These are phyloP conservation scores for Rhizophagus clarus DNA, from an alignment of 192 early-diverging fungal genomes.

Conservation along the genomic window DNA sequence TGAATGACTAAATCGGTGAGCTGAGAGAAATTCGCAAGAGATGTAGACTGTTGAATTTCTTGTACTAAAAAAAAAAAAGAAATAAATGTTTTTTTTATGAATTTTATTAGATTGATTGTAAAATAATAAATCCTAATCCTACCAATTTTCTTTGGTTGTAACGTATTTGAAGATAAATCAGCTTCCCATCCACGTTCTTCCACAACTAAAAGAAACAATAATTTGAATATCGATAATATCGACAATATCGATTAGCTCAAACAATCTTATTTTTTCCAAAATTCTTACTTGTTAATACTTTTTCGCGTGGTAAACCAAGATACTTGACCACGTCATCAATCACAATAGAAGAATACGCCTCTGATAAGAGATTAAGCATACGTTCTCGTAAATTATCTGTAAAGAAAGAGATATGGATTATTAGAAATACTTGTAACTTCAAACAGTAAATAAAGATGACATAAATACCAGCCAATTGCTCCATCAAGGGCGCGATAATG, in stretches of 20 bases:
- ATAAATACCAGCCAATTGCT: conserved; percentile 19
- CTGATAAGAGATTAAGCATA: conserved; percentile 24
- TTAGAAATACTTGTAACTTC: neutral
- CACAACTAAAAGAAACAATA: neutral
- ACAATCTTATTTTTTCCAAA: neutral
- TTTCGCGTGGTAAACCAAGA: conserved; percentile 21
- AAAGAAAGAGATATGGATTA: neutral
- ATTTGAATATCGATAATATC: neutral
- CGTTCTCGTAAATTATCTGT: conserved; percentile 26
- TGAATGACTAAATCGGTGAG: conserved; percentile 32
- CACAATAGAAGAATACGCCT: conserved; percentile 34
- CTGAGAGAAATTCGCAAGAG: conserved; percentile 29
- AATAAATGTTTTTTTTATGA: neutral
- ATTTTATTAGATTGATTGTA: neutral
- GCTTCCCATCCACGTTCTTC: conserved; percentile 8
- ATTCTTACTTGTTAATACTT: conserved; percentile 17
- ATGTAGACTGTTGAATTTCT: neutral
- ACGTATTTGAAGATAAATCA: conserved; percentile 23
- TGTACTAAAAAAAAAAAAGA: neutral
- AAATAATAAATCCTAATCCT: neutral
- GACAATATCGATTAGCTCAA: neutral
- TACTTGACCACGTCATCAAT: conserved; percentile 20
- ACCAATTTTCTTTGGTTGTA: conserved; percentile 32
- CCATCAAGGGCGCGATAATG: conserved; percentile 25
- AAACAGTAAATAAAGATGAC: neutral